Base-by-base conservation (phyloP, 2,329 filamentous ascomycete genomes). In the Aschersonia sp. region DNA sequence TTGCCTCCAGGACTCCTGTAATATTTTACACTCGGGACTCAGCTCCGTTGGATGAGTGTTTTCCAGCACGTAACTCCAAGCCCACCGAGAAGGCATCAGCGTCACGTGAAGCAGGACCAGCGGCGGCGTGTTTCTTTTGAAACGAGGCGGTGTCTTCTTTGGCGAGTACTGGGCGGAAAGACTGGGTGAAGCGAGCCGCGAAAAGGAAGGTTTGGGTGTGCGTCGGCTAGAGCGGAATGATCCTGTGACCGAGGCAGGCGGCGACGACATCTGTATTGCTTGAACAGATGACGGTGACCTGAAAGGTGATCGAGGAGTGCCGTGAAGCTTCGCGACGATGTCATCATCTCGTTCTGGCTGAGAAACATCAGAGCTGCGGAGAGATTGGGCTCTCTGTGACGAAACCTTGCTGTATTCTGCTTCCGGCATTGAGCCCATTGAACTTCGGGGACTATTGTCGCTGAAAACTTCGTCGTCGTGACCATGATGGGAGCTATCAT, bases 81-180 rank as follows among this genome's bases (percentile, higher is more conserved):
- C 69, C 70, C 83, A 78, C 41, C 78, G 71, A 7, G 87, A 70
- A 0, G 86, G 85, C 4, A 92, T 67, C 1, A 91, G 69, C 0
- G 85, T 89, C 38, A 86, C 81, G 55, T 92, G 86, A 4, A 92
- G 70, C 44, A 92, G 69, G 1, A 92, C 84, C 2, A 92, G 71
- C 3, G 86, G 86, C 45, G 77, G 76, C 47, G 73, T 73, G 53
- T 69, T 69, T 31, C 65, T 59, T 62, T 74, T 77, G 59, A 83
- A 76, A 5, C 80, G 67, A 28, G 74, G 69, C 1, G 78, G 74
- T 4, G 78, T 81, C 54, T 70, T 72, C 58, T 75, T 78, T 30
- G 74, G 72, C 3, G 74, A 75, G 53, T 72, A 75, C 51, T 78
- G 75, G 0, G 68, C 65, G 1, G 73, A 69, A 3, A 65, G 59